Conservation (phyloP, 805 yeast species). For the Maudiozyma bulderi region DNA sequence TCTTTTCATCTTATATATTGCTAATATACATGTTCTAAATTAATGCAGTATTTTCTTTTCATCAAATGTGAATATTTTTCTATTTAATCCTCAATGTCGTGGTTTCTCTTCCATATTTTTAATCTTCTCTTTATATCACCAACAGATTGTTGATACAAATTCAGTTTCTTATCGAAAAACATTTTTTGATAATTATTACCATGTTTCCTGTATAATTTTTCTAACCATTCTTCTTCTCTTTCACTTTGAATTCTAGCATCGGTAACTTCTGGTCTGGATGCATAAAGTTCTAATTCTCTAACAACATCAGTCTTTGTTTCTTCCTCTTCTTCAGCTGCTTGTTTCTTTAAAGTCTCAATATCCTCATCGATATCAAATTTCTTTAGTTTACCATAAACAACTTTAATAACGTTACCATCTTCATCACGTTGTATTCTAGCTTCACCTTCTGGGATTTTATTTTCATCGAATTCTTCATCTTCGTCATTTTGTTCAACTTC, state of each 20-base stretch:
- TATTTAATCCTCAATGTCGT: constrained; percentile 23
- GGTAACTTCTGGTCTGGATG: constrained; percentile 33
- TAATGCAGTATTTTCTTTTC: no score
- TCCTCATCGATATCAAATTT: constrained; percentile 27
- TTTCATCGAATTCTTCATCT: constrained; percentile 29
- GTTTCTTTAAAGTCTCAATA: constrained; percentile 20
- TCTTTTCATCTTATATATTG: no score
- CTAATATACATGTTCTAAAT: no score
- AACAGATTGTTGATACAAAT: constrained; percentile 72
- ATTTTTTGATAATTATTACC: constrained; percentile 84
- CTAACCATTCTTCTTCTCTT: constrained; percentile 69
- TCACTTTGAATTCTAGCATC: constrained; percentile 51
- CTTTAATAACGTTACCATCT: constrained; percentile 53
- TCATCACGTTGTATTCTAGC: constrained; percentile 68
- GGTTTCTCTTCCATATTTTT: constrained; percentile 52
- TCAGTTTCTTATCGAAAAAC: constrained; percentile 86
- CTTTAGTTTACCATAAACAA: constrained; percentile 63
- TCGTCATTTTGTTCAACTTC: constrained; percentile 7
- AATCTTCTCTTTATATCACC: constrained; percentile 74
- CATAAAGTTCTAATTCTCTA: constrained; percentile 54
- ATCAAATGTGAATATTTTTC: no score
- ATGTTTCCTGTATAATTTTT: constrained; percentile 54
- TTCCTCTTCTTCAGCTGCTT: constrained; percentile 16
- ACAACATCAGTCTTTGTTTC: constrained; percentile 46
- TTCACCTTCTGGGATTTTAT: constrained; percentile 64